phyloP scores from a whole-genome alignment of 2,329 filamentous ascomycete species.

The Neofusicoccum laricinum region DNA sequence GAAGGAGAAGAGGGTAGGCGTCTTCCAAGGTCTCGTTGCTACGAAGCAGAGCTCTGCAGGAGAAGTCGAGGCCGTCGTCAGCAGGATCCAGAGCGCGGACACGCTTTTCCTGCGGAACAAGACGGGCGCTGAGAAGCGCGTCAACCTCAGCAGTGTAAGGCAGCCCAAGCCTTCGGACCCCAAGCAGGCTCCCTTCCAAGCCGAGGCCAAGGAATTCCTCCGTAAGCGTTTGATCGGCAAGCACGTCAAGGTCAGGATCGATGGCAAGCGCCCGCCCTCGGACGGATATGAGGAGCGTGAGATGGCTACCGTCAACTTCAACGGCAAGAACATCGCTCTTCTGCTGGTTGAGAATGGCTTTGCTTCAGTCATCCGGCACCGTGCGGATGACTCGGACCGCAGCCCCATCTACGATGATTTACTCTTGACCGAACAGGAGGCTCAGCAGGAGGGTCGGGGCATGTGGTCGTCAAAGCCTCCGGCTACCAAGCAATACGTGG shows the following conservation, averaged over 20 bases:
- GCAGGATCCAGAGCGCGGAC: conserved; percentile 83
- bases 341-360: conserved; percentile 88
- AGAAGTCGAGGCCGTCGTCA: conserved; percentile 77
- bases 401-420: conserved; percentile 92
- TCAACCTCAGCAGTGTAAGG: conserved; percentile 88
- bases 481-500: conserved; percentile 76
- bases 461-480: conserved; percentile 92
- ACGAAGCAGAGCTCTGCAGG: conserved; percentile 58
- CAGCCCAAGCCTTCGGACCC: conserved; percentile 88
- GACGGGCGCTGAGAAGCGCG: conserved; percentile 78
- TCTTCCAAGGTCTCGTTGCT: conserved; percentile 78
- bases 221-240: conserved; percentile 94
- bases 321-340: conserved; percentile 83
- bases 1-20: conserved; percentile 69
- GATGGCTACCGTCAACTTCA: conserved; percentile 81
- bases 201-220: conserved; percentile 94
- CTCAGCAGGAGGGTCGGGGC: conserved; percentile 84
- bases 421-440: conserved; percentile 72
- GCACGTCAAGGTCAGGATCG: conserved; percentile 83
- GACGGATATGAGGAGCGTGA: conserved; percentile 94
- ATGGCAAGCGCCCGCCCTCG: conserved; percentile 84
- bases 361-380: conserved; percentile 89
- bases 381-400: conserved; percentile 90
- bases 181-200: conserved; percentile 81
- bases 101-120: conserved; percentile 85